Percentiles rank a stretch among this genome's conserved stretches.
phyloP scores from a whole-genome alignment of 208 protist species.

The Acanthamoeba royreba region DNA sequence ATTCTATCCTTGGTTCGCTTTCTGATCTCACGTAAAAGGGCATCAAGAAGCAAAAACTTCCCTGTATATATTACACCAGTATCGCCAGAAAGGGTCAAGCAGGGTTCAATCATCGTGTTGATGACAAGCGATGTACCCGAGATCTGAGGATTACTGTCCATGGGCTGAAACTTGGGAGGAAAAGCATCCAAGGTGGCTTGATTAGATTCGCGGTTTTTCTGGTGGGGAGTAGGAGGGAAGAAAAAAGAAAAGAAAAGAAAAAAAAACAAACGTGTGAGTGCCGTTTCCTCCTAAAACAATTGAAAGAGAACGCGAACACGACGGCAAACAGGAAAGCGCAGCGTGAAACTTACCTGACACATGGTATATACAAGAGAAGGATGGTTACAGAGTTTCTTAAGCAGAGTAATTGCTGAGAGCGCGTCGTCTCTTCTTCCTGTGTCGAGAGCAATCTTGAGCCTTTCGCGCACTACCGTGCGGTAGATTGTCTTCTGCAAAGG shows the following conservation, averaged over 20 bases:
- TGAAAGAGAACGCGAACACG: not conserved
- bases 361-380: not conserved
- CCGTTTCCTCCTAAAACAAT: too few relatives aligned
- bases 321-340: not conserved
- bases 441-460: not conserved
- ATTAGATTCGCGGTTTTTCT: not conserved
- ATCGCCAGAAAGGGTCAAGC: too few relatives aligned
- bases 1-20: conserved; percentile 63
- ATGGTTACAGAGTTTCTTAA: conserved; percentile 53
- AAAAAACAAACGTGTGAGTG: too few relatives aligned
- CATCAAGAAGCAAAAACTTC: conserved; percentile 69
- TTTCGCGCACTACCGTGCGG: conserved; percentile 1
- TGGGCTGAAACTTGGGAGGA: not conserved
- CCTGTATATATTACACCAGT: not conserved
- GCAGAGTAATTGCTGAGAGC: conserved; percentile 10
- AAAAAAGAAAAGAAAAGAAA: too few relatives aligned
- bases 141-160: not conserved
- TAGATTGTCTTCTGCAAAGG: conserved; percentile 65
- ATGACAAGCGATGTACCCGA: not conserved
- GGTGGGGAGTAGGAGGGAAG: too few relatives aligned
- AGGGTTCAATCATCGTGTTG: too few relatives aligned
- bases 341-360: not conserved
- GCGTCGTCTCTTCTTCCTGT: not conserved
- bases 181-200: not conserved
- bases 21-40: conserved; percentile 62